Evolutionary conservation across 169 alveolate species (phyloP), one percentile per base, ranked within the genome.

Genomic region (Plasmodium fragile): DNA sequence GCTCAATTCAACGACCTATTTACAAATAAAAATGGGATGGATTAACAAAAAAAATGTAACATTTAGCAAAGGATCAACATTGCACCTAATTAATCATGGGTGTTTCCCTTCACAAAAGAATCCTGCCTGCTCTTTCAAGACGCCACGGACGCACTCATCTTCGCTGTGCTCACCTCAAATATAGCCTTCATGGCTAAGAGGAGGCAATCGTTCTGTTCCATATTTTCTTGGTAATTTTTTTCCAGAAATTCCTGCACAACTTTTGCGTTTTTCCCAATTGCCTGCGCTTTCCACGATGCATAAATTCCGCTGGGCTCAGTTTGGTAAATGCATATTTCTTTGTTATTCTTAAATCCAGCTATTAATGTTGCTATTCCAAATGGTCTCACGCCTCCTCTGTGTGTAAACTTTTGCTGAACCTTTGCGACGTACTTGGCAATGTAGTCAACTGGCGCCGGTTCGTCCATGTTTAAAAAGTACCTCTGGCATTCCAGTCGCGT

Each of bases 281-380:
- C 99, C 65, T 98, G 98, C 25, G 99, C 99, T 96, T 98, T 99
- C 99, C 99, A 99, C 49, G 98, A 97, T 16, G 99, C 97, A 90
- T 97, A 98, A 52, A 98, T 98, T 0, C 99, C 99, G 32, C 99
- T 98, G 4, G 99, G 99, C 84, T 99, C 99, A 25, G 99, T 99
- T 95, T 98, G 99, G 94, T 94, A 99, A 80, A 98, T 97, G 71
- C 98, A 97, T 7, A 99, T 99, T 41, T 95, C 95, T n/a, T 97
- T 96, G 81, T 96, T 94, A 83, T 95, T 95, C 75, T 98, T 99
- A 82, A 96, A 97, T 28, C 99, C 99, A 1, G 98, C 99, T 59
- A 99, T 97, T 59, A 99, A 93, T 69, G 99, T 97, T 41, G 99
- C 98, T 53, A 99, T 98, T 79, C 99, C 99, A 94, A 98, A 99